Percentiles rank a stretch among this genome's conserved stretches.
These are phyloP conservation scores for Serendipita sp. DNA, from an alignment of 768 basidiomycete species.

Conservation along the genomic window DNA sequence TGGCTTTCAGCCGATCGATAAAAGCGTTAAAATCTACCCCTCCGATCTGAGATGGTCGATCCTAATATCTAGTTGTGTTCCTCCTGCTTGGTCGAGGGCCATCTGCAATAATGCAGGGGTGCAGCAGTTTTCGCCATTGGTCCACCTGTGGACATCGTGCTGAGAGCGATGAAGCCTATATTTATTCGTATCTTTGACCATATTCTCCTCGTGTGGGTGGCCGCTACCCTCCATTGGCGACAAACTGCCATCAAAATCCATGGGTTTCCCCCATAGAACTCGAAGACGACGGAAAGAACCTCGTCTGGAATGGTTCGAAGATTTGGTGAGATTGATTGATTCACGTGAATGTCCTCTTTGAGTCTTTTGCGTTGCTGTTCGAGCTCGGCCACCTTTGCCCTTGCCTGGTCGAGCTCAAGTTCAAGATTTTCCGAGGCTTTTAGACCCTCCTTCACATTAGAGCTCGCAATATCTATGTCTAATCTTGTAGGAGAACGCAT, in stretches of 20 bases:
- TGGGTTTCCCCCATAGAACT: not conserved
- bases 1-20: not conserved
- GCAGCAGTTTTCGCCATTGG: not conserved
- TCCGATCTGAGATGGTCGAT: not conserved
- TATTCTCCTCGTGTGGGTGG: not conserved
- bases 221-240: not conserved
- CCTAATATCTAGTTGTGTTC: not conserved
- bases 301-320: not conserved
- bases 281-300: not conserved
- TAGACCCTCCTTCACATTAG: not conserved
- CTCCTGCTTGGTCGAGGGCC: not conserved
- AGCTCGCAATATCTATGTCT: not conserved
- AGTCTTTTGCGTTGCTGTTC: not conserved
- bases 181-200: not conserved
- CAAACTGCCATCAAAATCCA: not conserved
- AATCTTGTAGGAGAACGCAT: not conserved
- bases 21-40: not conserved
- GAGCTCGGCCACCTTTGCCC: not conserved
- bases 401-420: not conserved
- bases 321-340: not conserved
- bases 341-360: not conserved
- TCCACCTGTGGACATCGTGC: not conserved
- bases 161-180: not conserved
- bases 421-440: not conserved
- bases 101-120: not conserved